phyloP scores from a whole-genome alignment of 2,329 filamentous ascomycete species.

The Setomelanomma holmii region DNA sequence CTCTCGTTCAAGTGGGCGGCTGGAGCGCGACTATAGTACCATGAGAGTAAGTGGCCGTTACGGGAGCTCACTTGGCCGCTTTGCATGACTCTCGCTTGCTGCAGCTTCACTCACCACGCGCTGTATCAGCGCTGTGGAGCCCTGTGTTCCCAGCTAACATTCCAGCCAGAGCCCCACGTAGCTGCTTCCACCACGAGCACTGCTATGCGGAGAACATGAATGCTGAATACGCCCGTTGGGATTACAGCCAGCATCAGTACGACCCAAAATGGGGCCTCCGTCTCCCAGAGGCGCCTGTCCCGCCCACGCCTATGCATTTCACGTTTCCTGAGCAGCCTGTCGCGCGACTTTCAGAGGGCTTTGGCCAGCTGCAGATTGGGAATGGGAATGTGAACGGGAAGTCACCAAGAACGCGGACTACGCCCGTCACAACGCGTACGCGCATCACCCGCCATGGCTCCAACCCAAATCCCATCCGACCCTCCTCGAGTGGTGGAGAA shows the following conservation, averaged over 20 bases:
- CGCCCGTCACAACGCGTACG: conserved; percentile 43
- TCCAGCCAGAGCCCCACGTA: conserved; percentile 28
- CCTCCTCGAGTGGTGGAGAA: conserved; percentile 44
- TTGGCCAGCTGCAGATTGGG: conserved; percentile 36
- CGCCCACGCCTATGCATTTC: conserved; percentile 30
- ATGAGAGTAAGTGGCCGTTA: conserved; percentile 46
- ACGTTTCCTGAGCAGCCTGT: conserved; percentile 36
- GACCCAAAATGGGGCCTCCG: conserved; percentile 35
- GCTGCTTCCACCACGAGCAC: conserved; percentile 19
- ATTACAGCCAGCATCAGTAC: conserved; percentile 39
- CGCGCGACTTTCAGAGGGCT: conserved; percentile 28
- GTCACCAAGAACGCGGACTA: conserved; percentile 40
- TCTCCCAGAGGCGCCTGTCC: conserved; percentile 31
- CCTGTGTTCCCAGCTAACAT: conserved; percentile 32
- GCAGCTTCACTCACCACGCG: conserved; percentile 10
- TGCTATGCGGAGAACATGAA: conserved; percentile 50
- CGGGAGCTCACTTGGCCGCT: conserved; percentile 20
- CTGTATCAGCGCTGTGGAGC: not conserved
- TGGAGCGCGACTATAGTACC: conserved; percentile 34
- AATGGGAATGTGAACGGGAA: conserved; percentile 10
- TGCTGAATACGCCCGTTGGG: conserved; percentile 45
- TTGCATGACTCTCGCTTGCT: conserved; percentile 18
- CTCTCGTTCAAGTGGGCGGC: conserved; percentile 18
- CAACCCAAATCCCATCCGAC: conserved; percentile 36
- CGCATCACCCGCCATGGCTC: conserved; percentile 48